These are phyloP conservation scores for Austroboletus olivaceoglutinosus DNA, from an alignment of 1,284 basidiomycete species.

Conservation along the genomic window DNA sequence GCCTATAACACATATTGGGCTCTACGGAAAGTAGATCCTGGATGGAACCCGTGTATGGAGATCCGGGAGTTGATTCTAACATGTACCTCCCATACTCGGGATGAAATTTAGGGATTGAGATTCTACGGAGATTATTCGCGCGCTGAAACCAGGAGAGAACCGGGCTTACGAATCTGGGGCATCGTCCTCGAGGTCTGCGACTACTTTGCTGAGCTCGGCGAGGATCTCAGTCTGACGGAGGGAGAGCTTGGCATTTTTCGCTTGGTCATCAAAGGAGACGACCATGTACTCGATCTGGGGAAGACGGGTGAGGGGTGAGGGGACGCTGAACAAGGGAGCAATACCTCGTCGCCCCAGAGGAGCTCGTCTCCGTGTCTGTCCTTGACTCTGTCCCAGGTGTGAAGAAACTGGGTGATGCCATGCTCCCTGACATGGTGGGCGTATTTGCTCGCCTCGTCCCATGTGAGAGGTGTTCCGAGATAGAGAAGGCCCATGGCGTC, in stretches of 20 bases:
- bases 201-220: constrained; percentile 70
- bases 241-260: constrained; percentile 84
- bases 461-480: constrained; percentile 91
- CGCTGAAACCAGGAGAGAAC: background rate
- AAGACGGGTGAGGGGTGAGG: constrained; percentile 3
- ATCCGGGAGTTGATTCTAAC: constrained; percentile 97
- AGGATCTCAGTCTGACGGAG: constrained; percentile 94
- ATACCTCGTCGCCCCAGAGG: constrained; percentile 99
- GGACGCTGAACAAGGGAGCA: background rate
- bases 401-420: constrained; percentile 93
- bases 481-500: constrained; percentile 86
- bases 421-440: constrained; percentile 91
- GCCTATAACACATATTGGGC: constrained; percentile 91
- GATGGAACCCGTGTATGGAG: constrained; percentile 87
- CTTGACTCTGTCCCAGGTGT: constrained; percentile 91
- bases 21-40: constrained; percentile 89
- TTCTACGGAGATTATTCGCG: constrained; percentile 40
- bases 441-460: constrained; percentile 87
- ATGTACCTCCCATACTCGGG: constrained; percentile 99
- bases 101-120: constrained; percentile 89
- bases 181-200: constrained; percentile 64
- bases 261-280: constrained; percentile 77
- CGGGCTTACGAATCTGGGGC: constrained; percentile 52
- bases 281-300: constrained; percentile 95
- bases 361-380: constrained; percentile 89